phyloP scores from a whole-genome alignment of 805 yeast genomes.

The Clavispora carvajalis region DNA sequence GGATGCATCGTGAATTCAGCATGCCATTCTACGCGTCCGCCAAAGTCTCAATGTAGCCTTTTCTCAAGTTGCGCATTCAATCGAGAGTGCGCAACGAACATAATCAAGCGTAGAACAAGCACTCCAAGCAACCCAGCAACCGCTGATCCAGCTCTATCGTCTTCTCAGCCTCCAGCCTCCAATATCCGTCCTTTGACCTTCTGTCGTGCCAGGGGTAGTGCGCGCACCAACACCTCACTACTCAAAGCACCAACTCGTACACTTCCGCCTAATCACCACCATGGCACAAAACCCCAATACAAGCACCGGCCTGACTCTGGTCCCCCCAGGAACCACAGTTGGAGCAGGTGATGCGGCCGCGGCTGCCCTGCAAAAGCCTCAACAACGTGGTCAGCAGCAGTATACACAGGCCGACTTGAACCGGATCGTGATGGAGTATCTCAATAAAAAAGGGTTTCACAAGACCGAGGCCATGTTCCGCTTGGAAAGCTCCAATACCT shows the following conservation, averaged over 20 bases:
- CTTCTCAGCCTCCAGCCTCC: no score
- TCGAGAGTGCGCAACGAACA: no score
- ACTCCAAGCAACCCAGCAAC: no score
- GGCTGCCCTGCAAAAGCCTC: slow-evolving; percentile 3
- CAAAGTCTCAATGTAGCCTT: no score
- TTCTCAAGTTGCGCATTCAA: no score
- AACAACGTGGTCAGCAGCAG: slow-evolving; percentile 29
- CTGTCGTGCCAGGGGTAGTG: no score
- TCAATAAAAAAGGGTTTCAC: slow-evolving; percentile 90
- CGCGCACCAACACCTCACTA: slow-evolving; percentile 1
- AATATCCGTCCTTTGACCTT: no score
- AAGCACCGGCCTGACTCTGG: slow-evolving; percentile 1
- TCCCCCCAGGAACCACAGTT: not conserved
- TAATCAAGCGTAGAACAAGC: no score
- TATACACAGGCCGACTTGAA: slow-evolving; percentile 85
- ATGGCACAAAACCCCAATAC: slow-evolving; percentile 8
- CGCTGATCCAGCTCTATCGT: no score
- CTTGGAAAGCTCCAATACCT: slow-evolving; percentile 68
- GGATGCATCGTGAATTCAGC: no score
- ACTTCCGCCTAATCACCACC: not conserved
- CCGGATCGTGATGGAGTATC: slow-evolving; percentile 85
- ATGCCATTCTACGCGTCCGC: no score
- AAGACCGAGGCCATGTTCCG: slow-evolving; percentile 92
- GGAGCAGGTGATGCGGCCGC: slow-evolving; percentile 1
- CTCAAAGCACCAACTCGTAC: not conserved